Base-by-base conservation (phyloP, 2,329 filamentous ascomycete species). In the Aspergillus cejpii region DNA sequence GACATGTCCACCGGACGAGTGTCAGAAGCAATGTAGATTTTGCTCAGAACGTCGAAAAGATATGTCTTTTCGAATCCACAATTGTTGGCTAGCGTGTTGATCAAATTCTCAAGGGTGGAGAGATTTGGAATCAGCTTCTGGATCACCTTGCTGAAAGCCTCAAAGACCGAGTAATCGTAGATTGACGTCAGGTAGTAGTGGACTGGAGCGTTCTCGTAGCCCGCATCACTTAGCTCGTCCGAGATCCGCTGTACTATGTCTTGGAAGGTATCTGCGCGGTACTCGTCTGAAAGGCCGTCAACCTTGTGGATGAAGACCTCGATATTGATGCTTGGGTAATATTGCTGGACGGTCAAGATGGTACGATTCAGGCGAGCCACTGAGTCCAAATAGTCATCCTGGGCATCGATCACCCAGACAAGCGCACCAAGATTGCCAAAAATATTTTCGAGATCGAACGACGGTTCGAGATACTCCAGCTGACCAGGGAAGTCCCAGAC, bases 261-360 rank as follows among this genome's bases (percentile, higher is more conserved):
- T 47, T 92, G 85, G 71, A 94, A 92, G 14, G 94, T 94, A 60
- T 98, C 92, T 47, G 90, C 82, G 63, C 92, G 90, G 74, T 92
- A 97, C 67, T 98, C 92, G 55, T 97, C 92, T 21, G 87, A 92
- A 12, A 98, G 76, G n/a, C 90, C 91, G 63, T 98, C 92, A 26
- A 96, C 91, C 67, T 98, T 98, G 77, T 98, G 92, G 58, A 98
- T 94, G 68, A 98, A 97, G 40, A 98, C 91, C 64, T 97, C 91
- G 54, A 98, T 86, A 67, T 96, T 95, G 70, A 97, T 92, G 62
- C 87, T 84, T 2, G 91, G 90, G 62, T 94, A 96, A 49, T 81
- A 82, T 54, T 88, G 82, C 63, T 95, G 87, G 1, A 98, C 80
- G 53, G 88, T 87, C 46, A 96, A 75, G 51, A 97, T 94, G 6